A percentile compares a stretch with the other conserved stretches of the same genome.
Evolutionary conservation across 148 eudicot species (phyloP).

Genomic region (Cornus suecica): DNA sequence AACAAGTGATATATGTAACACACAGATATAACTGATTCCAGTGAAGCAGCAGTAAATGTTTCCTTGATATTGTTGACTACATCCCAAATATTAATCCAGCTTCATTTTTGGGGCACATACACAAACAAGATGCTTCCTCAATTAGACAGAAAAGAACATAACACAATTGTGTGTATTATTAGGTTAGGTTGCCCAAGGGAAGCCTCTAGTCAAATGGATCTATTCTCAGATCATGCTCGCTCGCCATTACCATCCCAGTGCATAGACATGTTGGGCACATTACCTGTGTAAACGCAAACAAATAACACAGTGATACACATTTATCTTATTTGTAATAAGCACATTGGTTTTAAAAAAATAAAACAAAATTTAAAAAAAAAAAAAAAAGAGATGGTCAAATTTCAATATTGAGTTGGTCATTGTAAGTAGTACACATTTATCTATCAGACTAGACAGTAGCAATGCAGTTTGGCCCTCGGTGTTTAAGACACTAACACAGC

Average conservation of each 20-base stretch:
- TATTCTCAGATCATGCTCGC: slow-evolving; percentile 79
- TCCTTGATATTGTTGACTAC: too few relatives aligned
- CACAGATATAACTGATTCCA: too few relatives aligned
- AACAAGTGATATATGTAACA: too few relatives aligned
- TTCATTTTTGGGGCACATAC: neutral
- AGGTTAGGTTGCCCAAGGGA: neutral
- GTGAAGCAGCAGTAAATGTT: too few relatives aligned
- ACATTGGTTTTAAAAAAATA: too few relatives aligned
- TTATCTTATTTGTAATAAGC: too few relatives aligned
- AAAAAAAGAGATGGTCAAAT: neutral
- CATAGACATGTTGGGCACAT: slow-evolving; percentile 95
- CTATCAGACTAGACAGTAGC: neutral
- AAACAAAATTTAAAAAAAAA: neutral
- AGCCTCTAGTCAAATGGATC: slow-evolving; percentile 54
- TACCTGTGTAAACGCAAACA: slow-evolving; percentile 36
- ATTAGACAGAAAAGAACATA: neutral
- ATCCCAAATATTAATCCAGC: neutral
- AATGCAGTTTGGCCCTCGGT: too few relatives aligned
- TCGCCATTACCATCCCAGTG: slow-evolving; percentile 94
- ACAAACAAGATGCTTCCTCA: neutral
- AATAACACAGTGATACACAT: too few relatives aligned
- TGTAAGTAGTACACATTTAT: neutral
- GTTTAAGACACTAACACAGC: neutral
- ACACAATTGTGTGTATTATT: neutral
- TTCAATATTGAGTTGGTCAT: neutral